A percentile compares a stretch with the other conserved stretches of the same genome.
Evolutionary conservation across 2,329 filamentous ascomycete genomes (phyloP).

Genomic region (Stachybotrys chlorohalonatus): DNA sequence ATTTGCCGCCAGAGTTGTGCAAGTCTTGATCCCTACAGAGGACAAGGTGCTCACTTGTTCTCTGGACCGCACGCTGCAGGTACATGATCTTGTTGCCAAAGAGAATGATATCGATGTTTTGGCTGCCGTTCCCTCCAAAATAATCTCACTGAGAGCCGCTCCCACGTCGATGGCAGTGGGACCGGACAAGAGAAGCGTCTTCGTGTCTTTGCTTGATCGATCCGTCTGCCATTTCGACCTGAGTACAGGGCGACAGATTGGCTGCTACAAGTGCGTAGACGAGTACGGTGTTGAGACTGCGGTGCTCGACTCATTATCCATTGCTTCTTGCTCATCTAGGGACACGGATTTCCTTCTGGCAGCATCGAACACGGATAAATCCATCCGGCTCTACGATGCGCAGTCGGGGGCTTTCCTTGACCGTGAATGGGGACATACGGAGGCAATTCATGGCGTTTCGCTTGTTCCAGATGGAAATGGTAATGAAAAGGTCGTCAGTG

Average conservation of each 20-base stretch:
- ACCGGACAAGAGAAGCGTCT: constrained; percentile 48
- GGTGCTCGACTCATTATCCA: constrained; percentile 68
- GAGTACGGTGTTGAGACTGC: constrained; percentile 73
- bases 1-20: constrained; percentile 77
- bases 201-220: constrained; percentile 52
- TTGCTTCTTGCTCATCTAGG: constrained; percentile 45
- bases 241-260: constrained; percentile 57
- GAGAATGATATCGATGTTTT: constrained; percentile 54
- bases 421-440: constrained; percentile 90
- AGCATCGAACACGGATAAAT: constrained; percentile 94
- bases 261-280: constrained; percentile 76
- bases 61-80: constrained; percentile 75
- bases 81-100: constrained; percentile 68
- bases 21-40: constrained; percentile 63
- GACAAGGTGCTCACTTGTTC: constrained; percentile 79
- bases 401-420: constrained; percentile 70
- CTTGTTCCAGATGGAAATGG: constrained; percentile 54
- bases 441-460: constrained; percentile 80
- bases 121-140: constrained; percentile 68
- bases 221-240: constrained; percentile 55
- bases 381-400: constrained; percentile 78
- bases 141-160: constrained; percentile 76
- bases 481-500: constrained; percentile 56
- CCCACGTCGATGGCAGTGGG: constrained; percentile 75
- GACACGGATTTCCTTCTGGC: constrained; percentile 64